These are phyloP conservation scores for Blastocladiella britannica DNA, from an alignment of 192 early-diverging fungal species.

Conservation along the genomic window DNA sequence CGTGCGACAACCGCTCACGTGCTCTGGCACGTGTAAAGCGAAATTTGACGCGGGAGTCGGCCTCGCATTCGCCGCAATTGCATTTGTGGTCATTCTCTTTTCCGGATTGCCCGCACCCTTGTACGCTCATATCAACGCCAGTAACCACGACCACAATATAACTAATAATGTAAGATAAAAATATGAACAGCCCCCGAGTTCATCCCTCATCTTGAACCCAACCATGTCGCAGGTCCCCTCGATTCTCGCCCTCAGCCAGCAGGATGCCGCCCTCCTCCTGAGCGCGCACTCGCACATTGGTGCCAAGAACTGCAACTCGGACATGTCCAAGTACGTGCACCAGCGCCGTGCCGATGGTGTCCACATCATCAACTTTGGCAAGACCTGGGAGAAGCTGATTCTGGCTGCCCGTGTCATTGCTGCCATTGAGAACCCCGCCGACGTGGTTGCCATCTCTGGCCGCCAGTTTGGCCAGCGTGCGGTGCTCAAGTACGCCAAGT, in stretches of 20 bases:
- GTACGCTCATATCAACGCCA: no score
- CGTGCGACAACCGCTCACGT: no score
- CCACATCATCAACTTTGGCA: constrained; percentile 97
- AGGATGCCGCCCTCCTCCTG: constrained; percentile 85
- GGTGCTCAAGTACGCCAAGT: constrained; percentile 91
- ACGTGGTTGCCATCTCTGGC: constrained; percentile 92
- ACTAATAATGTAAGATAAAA: no score
- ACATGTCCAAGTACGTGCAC: constrained; percentile 89
- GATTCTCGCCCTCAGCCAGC: constrained; percentile 60
- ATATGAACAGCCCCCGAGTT: no score
- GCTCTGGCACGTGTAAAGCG: no score
- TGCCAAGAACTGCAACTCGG: constrained; percentile 87
- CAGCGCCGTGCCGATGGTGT: constrained; percentile 95
- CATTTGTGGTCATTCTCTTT: no score
- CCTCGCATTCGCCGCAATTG: no score
- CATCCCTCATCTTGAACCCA: constrained; percentile 2
- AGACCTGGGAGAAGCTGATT: constrained; percentile 99
- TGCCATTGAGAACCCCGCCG: constrained; percentile 94
- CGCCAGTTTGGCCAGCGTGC: constrained; percentile 96
- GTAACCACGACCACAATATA: no score
- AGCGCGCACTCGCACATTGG: constrained; percentile 96
- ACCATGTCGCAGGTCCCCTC: constrained; percentile 36
- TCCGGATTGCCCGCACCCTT: no score
- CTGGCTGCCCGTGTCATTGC: constrained; percentile 97
- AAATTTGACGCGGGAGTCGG: no score